A percentile compares a stretch with the other conserved stretches of the same genome.
Conservation (phyloP, 805 yeast species). For the Tetrapisispora nanseiensis region DNA sequence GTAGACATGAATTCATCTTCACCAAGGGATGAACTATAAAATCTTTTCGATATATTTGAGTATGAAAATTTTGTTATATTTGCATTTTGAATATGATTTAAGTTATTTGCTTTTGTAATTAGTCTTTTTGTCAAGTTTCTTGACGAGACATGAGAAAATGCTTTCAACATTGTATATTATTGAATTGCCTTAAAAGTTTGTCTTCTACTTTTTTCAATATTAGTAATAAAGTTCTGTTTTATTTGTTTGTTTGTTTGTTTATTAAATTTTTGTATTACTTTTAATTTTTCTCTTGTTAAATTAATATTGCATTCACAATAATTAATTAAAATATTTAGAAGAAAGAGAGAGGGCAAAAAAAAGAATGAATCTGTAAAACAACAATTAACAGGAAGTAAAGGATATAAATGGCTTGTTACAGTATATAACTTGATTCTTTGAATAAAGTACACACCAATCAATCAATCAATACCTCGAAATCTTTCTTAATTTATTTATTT, state of each 20-base stretch:
- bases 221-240: background rate
- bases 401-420: too few relatives aligned
- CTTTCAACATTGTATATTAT: conserved; percentile 6
- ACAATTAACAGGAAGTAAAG: too few relatives aligned
- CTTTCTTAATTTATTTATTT: too few relatives aligned
- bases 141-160: conserved; percentile 5
- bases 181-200: background rate
- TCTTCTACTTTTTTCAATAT: background rate
- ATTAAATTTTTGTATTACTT: background rate
- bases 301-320: too few relatives aligned
- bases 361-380: too few relatives aligned
- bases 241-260: background rate
- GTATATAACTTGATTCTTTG: too few relatives aligned
- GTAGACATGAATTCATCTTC: conserved; percentile 73
- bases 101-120: background rate
- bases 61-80: background rate
- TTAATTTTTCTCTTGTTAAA: too few relatives aligned
- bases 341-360: too few relatives aligned
- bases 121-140: conserved; percentile 3
- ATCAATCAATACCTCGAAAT: too few relatives aligned
- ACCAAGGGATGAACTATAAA: conserved; percentile 8
- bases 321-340: too few relatives aligned
- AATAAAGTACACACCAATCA: too few relatives aligned
- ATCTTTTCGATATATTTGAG: background rate
- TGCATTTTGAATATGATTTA: background rate